Percentiles rank a stretch among this genome's conserved stretches.
These are phyloP conservation scores for Coniochaeta pulveracea DNA, from an alignment of 2,329 filamentous ascomycete species.

Conservation along the genomic window DNA sequence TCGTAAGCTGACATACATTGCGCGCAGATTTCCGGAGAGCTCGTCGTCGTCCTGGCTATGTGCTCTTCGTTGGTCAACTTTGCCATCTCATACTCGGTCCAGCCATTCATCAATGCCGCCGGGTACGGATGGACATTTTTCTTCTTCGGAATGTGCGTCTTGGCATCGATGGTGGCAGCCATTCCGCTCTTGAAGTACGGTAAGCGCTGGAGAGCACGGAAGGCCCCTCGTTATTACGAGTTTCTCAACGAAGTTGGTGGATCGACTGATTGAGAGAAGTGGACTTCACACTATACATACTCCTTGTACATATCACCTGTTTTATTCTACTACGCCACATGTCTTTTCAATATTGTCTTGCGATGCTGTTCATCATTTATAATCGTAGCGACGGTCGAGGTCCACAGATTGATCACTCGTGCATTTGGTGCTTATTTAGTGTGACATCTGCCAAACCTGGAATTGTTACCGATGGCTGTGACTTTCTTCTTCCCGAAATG, in stretches of 20 bases:
- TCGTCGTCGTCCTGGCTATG: conserved; percentile 23
- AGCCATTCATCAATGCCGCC: conserved; percentile 24
- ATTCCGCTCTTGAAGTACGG: conserved; percentile 19
- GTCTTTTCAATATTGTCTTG: no score
- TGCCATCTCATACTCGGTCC: conserved; percentile 24
- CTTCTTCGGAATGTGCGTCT: conserved; percentile 21
- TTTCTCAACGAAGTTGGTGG: conserved; percentile 3
- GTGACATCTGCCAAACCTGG: no score
- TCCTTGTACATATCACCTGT: conserved; percentile 1
- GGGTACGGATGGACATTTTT: conserved; percentile 18
- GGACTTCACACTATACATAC: no score
- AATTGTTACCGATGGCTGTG: no score
- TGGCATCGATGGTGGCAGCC: conserved; percentile 13
- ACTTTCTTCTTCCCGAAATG: no score
- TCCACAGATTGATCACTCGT: no score
- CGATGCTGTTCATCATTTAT: no score
- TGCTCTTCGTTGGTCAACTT: conserved; percentile 18
- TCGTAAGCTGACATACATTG: neutral
- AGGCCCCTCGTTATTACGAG: conserved; percentile 3
- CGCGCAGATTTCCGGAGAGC: conserved; percentile 22
- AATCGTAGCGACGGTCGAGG: no score
- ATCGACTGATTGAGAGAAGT: conserved; percentile 4
- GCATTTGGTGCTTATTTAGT: no score
- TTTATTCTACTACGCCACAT: no score
- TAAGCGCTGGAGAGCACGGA: conserved; percentile 17